Evolutionary conservation across 2,329 filamentous ascomycete genomes (phyloP).

Genomic region (Arachnopeziza araneosa): DNA sequence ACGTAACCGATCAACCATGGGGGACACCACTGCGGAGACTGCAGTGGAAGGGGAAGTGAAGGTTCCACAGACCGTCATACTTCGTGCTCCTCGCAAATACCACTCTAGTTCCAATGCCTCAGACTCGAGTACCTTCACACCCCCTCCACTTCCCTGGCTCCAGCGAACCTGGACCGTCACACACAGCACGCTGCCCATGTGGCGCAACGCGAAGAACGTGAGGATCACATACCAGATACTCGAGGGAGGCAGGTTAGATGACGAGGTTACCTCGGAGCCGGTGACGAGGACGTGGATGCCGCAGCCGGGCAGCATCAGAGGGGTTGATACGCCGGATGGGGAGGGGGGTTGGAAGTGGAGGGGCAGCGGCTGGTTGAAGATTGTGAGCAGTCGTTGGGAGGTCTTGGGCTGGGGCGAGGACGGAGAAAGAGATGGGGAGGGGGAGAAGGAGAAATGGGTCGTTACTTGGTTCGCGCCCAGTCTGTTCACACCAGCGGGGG

Average conservation of each 20-base stretch:
- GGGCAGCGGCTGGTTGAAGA: conserved; percentile 67
- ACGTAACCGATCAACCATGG: too few species aligned
- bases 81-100: not conserved
- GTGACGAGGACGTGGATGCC: conserved; percentile 35
- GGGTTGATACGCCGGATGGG: conserved; percentile 51
- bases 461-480: conserved; percentile 84
- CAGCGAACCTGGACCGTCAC: conserved; percentile 67
- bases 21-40: too few species aligned
- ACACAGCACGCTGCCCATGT: conserved; percentile 73
- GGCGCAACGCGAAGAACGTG: conserved; percentile 74
- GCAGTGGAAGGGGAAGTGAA: too few species aligned
- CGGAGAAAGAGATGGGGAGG: conserved; percentile 20
- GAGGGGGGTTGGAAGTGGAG: conserved; percentile 64
- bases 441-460: conserved; percentile 46
- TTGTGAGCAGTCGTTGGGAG: conserved; percentile 76
- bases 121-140: too few species aligned
- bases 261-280: conserved; percentile 64
- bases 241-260: conserved; percentile 48
- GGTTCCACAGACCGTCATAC: not conserved
- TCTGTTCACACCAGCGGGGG: conserved; percentile 73
- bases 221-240: conserved; percentile 67
- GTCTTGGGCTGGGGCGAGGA: conserved; percentile 65
- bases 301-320: conserved; percentile 55
- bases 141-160: conserved; percentile 37
- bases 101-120: not conserved